A percentile compares a stretch with the other conserved stretches of the same genome.
These are phyloP conservation scores for Eruca vesicaria DNA, from an alignment of 441 rosid species.

Conservation along the genomic window DNA sequence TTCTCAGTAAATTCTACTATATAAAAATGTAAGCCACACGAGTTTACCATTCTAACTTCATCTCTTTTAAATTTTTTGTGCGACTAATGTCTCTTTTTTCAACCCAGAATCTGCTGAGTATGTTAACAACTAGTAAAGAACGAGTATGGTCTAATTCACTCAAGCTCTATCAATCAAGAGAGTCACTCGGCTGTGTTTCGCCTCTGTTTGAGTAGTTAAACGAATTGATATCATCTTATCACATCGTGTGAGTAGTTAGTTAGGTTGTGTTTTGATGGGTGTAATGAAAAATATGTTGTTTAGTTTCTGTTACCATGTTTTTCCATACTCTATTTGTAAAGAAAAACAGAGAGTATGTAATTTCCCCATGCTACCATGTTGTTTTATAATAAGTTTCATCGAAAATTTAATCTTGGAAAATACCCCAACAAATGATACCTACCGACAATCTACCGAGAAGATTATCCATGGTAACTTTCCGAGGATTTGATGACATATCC, in stretches of 20 bases:
- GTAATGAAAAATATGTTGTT: too few species aligned
- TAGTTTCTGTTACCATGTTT: too few species aligned
- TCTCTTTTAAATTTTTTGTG: too few species aligned
- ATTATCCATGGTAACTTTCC: not conserved
- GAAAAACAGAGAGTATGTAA: too few species aligned
- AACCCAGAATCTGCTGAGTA: too few species aligned
- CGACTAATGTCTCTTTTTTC: too few species aligned
- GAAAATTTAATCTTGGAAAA: not conserved
- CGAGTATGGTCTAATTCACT: not conserved
- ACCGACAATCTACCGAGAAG: not conserved
- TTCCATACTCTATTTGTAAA: not conserved
- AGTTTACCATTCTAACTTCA: too few species aligned
- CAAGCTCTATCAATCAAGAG: not conserved
- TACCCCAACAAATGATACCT: too few species aligned
- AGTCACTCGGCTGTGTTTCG: not conserved
- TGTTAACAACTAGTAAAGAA: not conserved
- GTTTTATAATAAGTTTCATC: not conserved
- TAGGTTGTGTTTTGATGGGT: not conserved
- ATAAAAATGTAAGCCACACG: too few species aligned
- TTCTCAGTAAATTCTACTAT: too few species aligned
- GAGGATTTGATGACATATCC: not conserved
- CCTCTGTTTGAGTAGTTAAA: not conserved
- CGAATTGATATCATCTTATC: not conserved
- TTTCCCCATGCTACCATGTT: too few species aligned
- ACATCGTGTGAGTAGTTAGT: not conserved